phyloP scores from a whole-genome alignment of 352 stramenopile species.

The Phytophthora cryptogea region DNA sequence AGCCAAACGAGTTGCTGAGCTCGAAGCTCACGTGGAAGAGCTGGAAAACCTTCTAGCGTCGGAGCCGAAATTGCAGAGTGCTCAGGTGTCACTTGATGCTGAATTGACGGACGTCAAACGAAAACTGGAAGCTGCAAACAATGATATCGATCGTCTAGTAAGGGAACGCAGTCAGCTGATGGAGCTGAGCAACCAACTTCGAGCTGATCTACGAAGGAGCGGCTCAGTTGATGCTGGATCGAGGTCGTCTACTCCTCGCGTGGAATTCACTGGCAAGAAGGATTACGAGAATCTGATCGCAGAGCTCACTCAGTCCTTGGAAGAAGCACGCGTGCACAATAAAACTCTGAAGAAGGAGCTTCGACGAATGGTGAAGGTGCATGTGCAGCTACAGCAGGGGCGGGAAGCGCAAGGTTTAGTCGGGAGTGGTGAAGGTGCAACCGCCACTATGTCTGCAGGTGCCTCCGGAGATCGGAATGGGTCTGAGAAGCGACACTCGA shows the following conservation, averaged over 20 bases:
- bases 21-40: slow-evolving; percentile 42
- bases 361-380: slow-evolving; percentile 69
- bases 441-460: not conserved
- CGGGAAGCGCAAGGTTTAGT: slow-evolving; percentile 14
- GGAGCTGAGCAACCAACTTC: slow-evolving; percentile 82
- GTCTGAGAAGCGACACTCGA: slow-evolving; percentile 31
- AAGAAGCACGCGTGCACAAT: slow-evolving; percentile 72
- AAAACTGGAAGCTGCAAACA: slow-evolving; percentile 49
- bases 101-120: slow-evolving; percentile 47
- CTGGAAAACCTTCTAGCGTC: slow-evolving; percentile 11
- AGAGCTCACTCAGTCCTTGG: slow-evolving; percentile 69
- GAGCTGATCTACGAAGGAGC: slow-evolving; percentile 55
- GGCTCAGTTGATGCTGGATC: slow-evolving; percentile 23
- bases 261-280: slow-evolving; percentile 66
- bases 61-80: slow-evolving; percentile 22
- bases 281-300: slow-evolving; percentile 76
- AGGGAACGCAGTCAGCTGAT: slow-evolving; percentile 74
- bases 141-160: slow-evolving; percentile 67
- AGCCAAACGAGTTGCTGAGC: slow-evolving; percentile 45
- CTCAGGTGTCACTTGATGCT: slow-evolving; percentile 30
- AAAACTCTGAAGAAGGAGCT: slow-evolving; percentile 87
- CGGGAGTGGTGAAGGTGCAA: slow-evolving; percentile 1
- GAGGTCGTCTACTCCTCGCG: slow-evolving; percentile 16
- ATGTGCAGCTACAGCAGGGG: slow-evolving; percentile 42
- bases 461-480: slow-evolving; percentile 3